Percentiles rank a stretch among this genome's conserved stretches.
phyloP scores from a whole-genome alignment of 2,329 filamentous ascomycete genomes.

The Aspergillus quadricinctus region DNA sequence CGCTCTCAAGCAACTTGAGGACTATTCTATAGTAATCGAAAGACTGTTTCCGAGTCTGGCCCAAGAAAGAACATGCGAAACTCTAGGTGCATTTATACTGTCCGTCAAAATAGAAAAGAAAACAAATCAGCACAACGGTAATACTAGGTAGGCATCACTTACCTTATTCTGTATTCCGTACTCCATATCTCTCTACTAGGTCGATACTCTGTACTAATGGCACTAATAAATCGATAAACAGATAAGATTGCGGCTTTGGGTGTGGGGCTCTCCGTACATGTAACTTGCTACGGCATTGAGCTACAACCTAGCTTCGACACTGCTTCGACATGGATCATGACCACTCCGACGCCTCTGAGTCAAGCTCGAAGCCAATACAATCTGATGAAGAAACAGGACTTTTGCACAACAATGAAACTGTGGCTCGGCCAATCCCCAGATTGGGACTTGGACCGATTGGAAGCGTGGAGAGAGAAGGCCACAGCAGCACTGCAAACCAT shows the following conservation, averaged over 20 bases:
- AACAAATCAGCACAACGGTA: too few relatives aligned
- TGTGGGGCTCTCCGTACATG: conserved; percentile 8
- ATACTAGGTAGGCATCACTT: not conserved
- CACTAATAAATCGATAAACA: not conserved
- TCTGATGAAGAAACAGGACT: conserved; percentile 11
- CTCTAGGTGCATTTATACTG: not conserved
- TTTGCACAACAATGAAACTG: conserved; percentile 10
- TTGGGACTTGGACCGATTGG: conserved; percentile 5
- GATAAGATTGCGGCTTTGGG: conserved; percentile 1
- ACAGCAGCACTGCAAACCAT: not conserved
- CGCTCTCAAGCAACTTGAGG: not conserved
- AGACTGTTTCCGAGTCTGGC: not conserved
- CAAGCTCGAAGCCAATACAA: conserved; percentile 15
- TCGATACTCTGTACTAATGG: not conserved
- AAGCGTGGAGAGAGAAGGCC: conserved; percentile 7
- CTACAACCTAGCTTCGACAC: conserved; percentile 1
- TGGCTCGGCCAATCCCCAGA: conserved; percentile 4
- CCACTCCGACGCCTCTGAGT: conserved; percentile 17
- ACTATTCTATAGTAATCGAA: not conserved
- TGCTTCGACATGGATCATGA: conserved; percentile 30
- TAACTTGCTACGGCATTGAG: conserved; percentile 4
- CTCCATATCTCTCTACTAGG: not conserved
- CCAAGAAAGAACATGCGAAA: not conserved
- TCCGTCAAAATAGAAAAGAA: not conserved
- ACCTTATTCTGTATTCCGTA: not conserved